These are phyloP conservation scores for Podaxis rugospora DNA, from an alignment of 768 basidiomycete genomes.

Conservation along the genomic window DNA sequence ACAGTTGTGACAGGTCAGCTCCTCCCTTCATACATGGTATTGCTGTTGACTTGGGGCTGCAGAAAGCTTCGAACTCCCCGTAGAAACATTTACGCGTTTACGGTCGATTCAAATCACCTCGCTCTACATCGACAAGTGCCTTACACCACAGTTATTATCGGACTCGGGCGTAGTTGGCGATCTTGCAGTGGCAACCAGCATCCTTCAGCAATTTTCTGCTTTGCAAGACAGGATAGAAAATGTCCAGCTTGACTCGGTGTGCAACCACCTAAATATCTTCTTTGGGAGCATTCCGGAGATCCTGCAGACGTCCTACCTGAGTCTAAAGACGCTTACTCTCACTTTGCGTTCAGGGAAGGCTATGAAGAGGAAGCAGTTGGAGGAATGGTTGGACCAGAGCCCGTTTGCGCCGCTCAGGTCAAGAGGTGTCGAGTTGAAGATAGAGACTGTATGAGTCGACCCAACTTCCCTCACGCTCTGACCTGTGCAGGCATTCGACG, in stretches of 20 bases:
- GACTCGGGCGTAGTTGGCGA: not conserved
- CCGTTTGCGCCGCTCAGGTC: constrained; percentile 12
- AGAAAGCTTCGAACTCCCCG: not conserved
- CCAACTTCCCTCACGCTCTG: not conserved
- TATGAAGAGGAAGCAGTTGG: not conserved
- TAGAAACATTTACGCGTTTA: not conserved
- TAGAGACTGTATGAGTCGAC: not conserved
- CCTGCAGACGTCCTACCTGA: not conserved
- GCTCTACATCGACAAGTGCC: not conserved
- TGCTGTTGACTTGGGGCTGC: not conserved
- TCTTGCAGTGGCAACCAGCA: not conserved
- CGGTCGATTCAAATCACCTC: constrained; percentile 1
- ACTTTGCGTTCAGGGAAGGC: not conserved
- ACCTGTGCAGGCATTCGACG: too few species aligned
- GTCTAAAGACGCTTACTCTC: not conserved
- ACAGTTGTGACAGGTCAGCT: not conserved
- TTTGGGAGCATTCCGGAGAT: not conserved
- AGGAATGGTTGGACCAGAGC: constrained; percentile 1
- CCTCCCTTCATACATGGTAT: not conserved
- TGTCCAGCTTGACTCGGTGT: constrained; percentile 1
- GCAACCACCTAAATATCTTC: not conserved
- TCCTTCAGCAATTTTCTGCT: not conserved
- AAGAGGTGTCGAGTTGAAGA: not conserved
- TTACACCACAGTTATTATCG: not conserved
- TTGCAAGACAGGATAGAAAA: not conserved